Evolutionary conservation across 306 rosid genomes (phyloP), one percentile per base, ranked within the genome.

Genomic region (Elaeagnus macrophylla): DNA sequence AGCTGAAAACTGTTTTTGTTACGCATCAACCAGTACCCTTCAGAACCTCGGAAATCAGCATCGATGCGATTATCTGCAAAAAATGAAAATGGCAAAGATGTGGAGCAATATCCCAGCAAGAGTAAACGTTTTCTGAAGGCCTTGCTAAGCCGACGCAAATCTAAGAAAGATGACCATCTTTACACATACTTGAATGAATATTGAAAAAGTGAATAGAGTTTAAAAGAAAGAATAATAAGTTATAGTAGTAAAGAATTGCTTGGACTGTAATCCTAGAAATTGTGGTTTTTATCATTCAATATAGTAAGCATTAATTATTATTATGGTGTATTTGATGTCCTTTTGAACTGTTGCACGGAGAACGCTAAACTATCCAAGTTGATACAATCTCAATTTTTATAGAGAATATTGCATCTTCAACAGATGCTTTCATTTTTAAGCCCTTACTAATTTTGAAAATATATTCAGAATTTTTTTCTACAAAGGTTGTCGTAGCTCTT

Each of bases 51-150:
- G 35, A 88, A 88, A 77, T 93, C 99, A 8, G 85, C 95, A 48
- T 93, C 99, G 6, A 84, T 93, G 99, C 77, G 90, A 16, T 67
- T 93, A 50, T 76, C 74, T 7, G 81, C 99, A 10, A 96, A 88
- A 69, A 77, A 76, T 55, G 96, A 77, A 65, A 70, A 66, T 35
- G 73, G 77, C 61, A 84, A 71, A 67, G 95, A 84, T 13, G 56
- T 61, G 3, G 99, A 93, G n/a, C 99, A 82, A 48, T 42, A 69
- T 49, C 95, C 95, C 41, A 88, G 95, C 69, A 93, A 84, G 75
- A 88, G 99, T 68, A 93, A 87, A 70, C 83, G 99, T 44, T 94
- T 93, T 12, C 77, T 93, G 41, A 93, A 84, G 77, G 95, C 99
- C 47, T 74, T 93, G 44, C 95, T 93, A 53, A 93, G 99, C 75